Percentiles rank a stretch among this genome's conserved stretches.
phyloP scores from a whole-genome alignment of 352 stramenopile species.

The Phytophthora macrochlamydospora region DNA sequence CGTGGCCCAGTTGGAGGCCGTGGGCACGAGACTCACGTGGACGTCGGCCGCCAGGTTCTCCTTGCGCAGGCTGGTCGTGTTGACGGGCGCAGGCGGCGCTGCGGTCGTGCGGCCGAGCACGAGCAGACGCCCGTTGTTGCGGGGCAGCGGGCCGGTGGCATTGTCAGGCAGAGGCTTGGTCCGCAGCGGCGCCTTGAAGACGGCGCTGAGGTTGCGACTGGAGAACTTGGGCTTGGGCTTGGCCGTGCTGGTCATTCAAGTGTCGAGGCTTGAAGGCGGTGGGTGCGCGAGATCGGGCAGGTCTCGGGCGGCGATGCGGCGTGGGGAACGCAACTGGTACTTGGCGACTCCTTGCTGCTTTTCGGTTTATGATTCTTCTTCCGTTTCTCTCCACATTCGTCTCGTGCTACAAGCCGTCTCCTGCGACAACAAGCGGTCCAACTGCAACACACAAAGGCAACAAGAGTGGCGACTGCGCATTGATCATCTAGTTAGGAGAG shows the following conservation, averaged over 20 bases:
- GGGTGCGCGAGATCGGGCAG: not conserved
- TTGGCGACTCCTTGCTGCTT: not conserved
- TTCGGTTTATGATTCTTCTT: not conserved
- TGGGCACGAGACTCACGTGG: slow-evolving; percentile 44
- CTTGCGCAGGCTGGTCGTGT: slow-evolving; percentile 76
- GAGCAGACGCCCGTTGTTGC: slow-evolving; percentile 50
- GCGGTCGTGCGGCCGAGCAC: slow-evolving; percentile 46
- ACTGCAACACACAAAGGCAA: not conserved
- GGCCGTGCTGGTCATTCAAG: slow-evolving; percentile 45
- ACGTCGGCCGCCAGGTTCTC: slow-evolving; percentile 56
- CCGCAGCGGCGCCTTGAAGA: slow-evolving; percentile 65
- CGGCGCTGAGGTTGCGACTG: slow-evolving; percentile 71
- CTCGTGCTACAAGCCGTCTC: no score
- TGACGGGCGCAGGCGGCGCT: slow-evolving; percentile 68
- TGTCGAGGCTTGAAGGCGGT: not conserved
- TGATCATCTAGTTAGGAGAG: not conserved
- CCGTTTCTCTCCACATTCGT: not conserved
- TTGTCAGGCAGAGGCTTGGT: slow-evolving; percentile 40
- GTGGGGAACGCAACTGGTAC: not conserved
- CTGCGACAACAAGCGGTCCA: not conserved
- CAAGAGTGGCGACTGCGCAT: not conserved
- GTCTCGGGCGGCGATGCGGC: slow-evolving; percentile 13
- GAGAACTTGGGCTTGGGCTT: slow-evolving; percentile 75
- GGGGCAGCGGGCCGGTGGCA: slow-evolving; percentile 22
- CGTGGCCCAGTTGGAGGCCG: slow-evolving; percentile 48